Evolutionary conservation across 805 yeast genomes (phyloP), one percentile per base, ranked within the genome.

Genomic region (Candida parachauliodes): DNA sequence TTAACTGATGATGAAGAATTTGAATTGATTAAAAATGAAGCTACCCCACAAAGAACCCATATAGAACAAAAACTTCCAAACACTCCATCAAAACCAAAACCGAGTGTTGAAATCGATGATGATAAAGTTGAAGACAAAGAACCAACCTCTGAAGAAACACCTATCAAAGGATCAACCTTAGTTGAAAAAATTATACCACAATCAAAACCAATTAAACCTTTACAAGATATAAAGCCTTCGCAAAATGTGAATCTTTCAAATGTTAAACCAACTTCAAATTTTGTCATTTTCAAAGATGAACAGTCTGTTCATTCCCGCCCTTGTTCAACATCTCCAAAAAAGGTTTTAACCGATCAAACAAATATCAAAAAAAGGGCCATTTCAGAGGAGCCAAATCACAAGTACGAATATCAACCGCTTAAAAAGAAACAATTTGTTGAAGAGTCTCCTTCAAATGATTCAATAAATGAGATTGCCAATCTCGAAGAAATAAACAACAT

Each of bases 401-500:
- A 40, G 34, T 22, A 48, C 34, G 20, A 58, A 42, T 20, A 35
- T 15, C 42, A 37, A 10, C 41, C 30, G 23, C 15, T 20, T 11
- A 32, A 32, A 16, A 34, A 34, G 32, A 49, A 29, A 46, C 57
- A 33, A 58, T 56, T 40, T 4, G 16, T 34, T n/a, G 28, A 34
- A 32, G 12, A 17, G 6, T 15, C 20, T 21, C 4, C 9, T n/a
- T 23, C 33, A 7, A 18, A 14, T 20, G n/a, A n/a, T n/a, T n/a
- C n/a, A n/a, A n/a, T 39, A 12, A 6, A 32, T 19, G 38, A 41
- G n/a, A 37, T 52, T 19, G 18, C 44, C 4, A 72, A 74, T 30
- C 51, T 76, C 30, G 63, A 59, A 2, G 80, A 78, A 32, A 65
- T 87, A 32, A 73, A 73, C 36, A 81, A 83, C 55, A 72, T 87